Base-by-base conservation (phyloP, 1,284 basidiomycete genomes). In the Mrakiaceae sp. region DNA sequence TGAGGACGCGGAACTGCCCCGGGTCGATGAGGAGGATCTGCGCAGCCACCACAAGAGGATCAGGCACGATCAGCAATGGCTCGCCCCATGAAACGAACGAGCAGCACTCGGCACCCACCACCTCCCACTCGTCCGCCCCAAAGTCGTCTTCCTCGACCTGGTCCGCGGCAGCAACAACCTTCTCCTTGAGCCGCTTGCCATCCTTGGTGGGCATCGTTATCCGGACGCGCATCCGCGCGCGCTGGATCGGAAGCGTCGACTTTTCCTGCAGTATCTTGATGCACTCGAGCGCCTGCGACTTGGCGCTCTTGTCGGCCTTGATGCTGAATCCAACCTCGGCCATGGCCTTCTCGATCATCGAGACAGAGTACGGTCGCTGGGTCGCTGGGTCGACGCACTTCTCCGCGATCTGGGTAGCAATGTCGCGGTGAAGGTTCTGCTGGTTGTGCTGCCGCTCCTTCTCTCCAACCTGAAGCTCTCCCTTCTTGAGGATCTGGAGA, bases 291-390 rank as follows among this genome's bases (percentile, higher is more conserved):
- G 95, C 92, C 87, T 93, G 68, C 66, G 86, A 87, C 78, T 98
- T 98, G 16, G 93, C 93, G 57, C 83, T 88, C 79, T 96, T 96
- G 66, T 86, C 85, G 43, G 83, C 82, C 72, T 90, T 89, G 50
- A 96, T 87, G 69, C 88, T 93, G 76, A 88, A 96, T 10, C 94
- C 93, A 5, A 91, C 86, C 74, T 98, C 94, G 40, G 84, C 79
- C 91, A 99, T 95, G 0, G 93, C 94, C 78, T 98, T 98, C 73
- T 99, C 96, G 68, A 99, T 91, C 81, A 98, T 92, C 27, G 90
- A 88, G 56, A 95, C 90, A 2, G 93, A 88, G 75, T 97, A 94
- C 4, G 93, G 92, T 40, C 86, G 80, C 72, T 92, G 86, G 3
- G 91, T 95, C 3, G 80, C 77, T 1, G 95, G 96, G 72, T 98